A percentile compares a stretch with the other conserved stretches of the same genome.
phyloP scores from a whole-genome alignment of 768 basidiomycete genomes.

The Filobasidium wieringae region DNA sequence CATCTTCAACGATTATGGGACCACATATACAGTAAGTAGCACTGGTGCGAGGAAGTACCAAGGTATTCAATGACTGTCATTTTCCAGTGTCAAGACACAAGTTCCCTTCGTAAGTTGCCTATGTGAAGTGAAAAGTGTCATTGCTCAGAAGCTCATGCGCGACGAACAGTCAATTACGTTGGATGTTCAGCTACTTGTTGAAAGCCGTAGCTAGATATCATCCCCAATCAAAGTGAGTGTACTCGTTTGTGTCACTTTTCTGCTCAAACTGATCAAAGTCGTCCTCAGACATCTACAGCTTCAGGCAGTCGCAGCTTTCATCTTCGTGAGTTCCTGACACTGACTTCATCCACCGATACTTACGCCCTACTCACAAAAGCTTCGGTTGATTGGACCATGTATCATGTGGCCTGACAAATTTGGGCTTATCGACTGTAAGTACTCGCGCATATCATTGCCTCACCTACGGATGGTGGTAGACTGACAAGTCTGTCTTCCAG shows the following conservation, averaged over 20 bases:
- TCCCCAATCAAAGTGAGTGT: background rate
- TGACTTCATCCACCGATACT: background rate
- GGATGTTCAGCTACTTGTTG: constrained; percentile 4
- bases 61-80: no score
- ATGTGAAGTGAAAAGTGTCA: background rate
- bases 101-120: constrained; percentile 7
- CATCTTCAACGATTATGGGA: background rate
- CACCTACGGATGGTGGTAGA: no score
- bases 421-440: background rate
- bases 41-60: no score
- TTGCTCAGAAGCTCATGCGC: background rate
- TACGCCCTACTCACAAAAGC: background rate
- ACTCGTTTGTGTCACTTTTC: background rate
- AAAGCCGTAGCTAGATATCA: constrained; percentile 3
- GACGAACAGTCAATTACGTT: background rate
- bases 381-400: constrained; percentile 9
- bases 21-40: constrained; percentile 7
- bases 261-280: background rate
- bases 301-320: constrained; percentile 9
- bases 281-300: constrained; percentile 4
- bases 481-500: background rate
- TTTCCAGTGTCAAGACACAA: constrained; percentile 1
- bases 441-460: background rate
- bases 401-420: constrained; percentile 11
- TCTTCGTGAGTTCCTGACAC: constrained; percentile 1